Evolutionary conservation across 768 basidiomycete species (phyloP).

Genomic region (Lactifluus subvellereus): DNA sequence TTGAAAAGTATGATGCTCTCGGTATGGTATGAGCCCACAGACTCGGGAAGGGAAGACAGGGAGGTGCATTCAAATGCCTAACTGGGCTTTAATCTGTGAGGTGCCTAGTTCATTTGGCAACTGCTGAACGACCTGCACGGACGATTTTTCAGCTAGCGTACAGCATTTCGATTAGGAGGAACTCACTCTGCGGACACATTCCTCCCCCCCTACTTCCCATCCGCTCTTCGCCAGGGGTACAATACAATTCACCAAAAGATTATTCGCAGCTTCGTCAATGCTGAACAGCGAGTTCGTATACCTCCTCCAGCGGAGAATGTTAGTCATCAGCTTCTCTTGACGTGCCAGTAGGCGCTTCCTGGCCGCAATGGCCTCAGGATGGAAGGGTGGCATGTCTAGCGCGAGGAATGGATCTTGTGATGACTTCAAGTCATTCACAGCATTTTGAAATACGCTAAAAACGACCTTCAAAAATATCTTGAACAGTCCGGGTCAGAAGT

Average conservation of each 20-base stretch:
- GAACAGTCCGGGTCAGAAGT: slow-evolving; percentile 4
- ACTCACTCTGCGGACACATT: slow-evolving; percentile 53
- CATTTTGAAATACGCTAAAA: slow-evolving; percentile 45
- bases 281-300: slow-evolving; percentile 57
- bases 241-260: slow-evolving; percentile 54
- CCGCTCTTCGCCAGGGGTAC: slow-evolving; percentile 63
- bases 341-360: slow-evolving; percentile 63
- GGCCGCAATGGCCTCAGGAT: slow-evolving; percentile 70
- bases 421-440: slow-evolving; percentile 46
- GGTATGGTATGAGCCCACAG: slow-evolving; percentile 23
- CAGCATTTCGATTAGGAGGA: not conserved
- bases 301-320: slow-evolving; percentile 72
- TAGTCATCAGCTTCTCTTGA: slow-evolving; percentile 64
- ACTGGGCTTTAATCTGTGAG: slow-evolving; percentile 8
- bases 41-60: not conserved
- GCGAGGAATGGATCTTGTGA: slow-evolving; percentile 47
- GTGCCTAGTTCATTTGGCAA: slow-evolving; percentile 26
- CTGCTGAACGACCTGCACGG: slow-evolving; percentile 11
- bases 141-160: slow-evolving; percentile 5
- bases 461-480: slow-evolving; percentile 58
- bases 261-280: slow-evolving; percentile 47
- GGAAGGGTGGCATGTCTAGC: slow-evolving; percentile 47
- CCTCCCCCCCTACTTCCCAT: slow-evolving; percentile 86
- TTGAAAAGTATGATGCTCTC: slow-evolving; percentile 28
- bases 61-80: slow-evolving; percentile 7